A percentile compares a stretch with the other conserved stretches of the same genome.
Conservation (phyloP, 768 basidiomycete genomes). For the Boletellus sp. region DNA sequence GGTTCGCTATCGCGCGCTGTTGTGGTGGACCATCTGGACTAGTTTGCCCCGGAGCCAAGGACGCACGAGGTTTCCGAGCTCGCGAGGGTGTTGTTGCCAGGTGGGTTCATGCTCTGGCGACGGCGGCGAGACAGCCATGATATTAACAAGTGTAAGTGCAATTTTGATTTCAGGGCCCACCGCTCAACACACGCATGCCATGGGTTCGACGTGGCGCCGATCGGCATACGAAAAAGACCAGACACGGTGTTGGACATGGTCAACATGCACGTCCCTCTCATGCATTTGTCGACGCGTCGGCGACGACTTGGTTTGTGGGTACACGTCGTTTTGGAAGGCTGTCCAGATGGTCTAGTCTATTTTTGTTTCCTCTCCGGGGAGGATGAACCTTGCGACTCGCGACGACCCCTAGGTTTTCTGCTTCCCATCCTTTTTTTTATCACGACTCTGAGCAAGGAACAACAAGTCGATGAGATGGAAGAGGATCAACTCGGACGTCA, state of each 20-base stretch:
- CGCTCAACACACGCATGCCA: no score
- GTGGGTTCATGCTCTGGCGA: constrained; percentile 65
- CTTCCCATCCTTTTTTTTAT: neutral
- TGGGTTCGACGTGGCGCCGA: constrained; percentile 51
- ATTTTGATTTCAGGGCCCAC: no score
- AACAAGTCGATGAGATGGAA: no score
- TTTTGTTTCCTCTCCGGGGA: neutral
- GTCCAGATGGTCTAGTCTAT: constrained; percentile 19
- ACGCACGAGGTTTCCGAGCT: constrained; percentile 54
- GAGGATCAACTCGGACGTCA: no score
- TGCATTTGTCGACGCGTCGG: neutral
- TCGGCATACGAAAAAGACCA: constrained; percentile 52
- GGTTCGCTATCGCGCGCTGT: constrained; percentile 58
- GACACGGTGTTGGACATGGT: constrained; percentile 73
- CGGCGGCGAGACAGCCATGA: constrained; percentile 63
- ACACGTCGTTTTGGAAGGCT: constrained; percentile 33
- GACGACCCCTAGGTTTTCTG: neutral
- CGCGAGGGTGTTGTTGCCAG: constrained; percentile 48
- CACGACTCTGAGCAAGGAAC: no score
- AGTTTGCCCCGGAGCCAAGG: constrained; percentile 47
- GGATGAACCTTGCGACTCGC: neutral
- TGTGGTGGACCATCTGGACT: constrained; percentile 71
- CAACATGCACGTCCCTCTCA: constrained; percentile 56
- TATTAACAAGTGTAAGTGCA: constrained; percentile 49
- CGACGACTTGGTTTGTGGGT: constrained; percentile 13